Conservation (phyloP, 176 grass and related monocot genomes). For the Calamus simplicifolius region DNA sequence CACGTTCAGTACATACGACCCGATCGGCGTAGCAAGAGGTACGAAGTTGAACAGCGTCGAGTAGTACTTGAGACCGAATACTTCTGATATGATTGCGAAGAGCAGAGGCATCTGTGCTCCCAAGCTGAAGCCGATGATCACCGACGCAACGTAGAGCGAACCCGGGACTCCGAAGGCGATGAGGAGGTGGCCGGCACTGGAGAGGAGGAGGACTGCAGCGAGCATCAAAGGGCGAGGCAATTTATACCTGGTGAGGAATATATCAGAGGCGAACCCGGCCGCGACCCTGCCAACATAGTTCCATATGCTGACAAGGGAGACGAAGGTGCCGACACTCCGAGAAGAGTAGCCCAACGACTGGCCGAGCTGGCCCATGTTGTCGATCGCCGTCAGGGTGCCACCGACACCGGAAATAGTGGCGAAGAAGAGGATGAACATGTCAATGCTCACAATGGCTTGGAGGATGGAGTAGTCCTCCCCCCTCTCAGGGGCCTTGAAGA, state of each 20-base stretch:
- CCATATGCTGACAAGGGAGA: constrained; percentile 85
- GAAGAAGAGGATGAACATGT: constrained; percentile 66
- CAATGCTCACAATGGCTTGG: constrained; percentile 71
- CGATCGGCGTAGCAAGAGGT: constrained; percentile 57
- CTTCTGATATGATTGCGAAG: constrained; percentile 61
- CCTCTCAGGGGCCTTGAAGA: constrained; percentile 40
- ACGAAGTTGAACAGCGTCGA: constrained; percentile 87
- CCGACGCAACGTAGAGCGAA: constrained; percentile 56
- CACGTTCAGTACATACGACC: constrained; percentile 50
- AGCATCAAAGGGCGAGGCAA: constrained; percentile 45
- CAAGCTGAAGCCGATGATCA: constrained; percentile 69
- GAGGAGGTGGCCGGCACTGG: constrained; percentile 48
- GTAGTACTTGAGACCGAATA: constrained; percentile 89
- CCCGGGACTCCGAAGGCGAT: constrained; percentile 46
- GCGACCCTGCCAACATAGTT: constrained; percentile 56
- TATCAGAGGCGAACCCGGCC: constrained; percentile 58
- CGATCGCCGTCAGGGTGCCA: constrained; percentile 70
- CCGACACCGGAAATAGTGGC: constrained; percentile 67
- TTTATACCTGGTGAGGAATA: constrained; percentile 43
- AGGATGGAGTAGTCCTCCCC: constrained; percentile 72
- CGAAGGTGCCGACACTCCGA: constrained; percentile 42
- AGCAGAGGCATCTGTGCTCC: constrained; percentile 77
- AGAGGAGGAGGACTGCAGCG: constrained; percentile 29
- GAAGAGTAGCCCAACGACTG: constrained; percentile 64
- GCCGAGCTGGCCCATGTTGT: constrained; percentile 80